Conservation (phyloP, 768 basidiomycete species). For the Naganishia friedmannii region DNA sequence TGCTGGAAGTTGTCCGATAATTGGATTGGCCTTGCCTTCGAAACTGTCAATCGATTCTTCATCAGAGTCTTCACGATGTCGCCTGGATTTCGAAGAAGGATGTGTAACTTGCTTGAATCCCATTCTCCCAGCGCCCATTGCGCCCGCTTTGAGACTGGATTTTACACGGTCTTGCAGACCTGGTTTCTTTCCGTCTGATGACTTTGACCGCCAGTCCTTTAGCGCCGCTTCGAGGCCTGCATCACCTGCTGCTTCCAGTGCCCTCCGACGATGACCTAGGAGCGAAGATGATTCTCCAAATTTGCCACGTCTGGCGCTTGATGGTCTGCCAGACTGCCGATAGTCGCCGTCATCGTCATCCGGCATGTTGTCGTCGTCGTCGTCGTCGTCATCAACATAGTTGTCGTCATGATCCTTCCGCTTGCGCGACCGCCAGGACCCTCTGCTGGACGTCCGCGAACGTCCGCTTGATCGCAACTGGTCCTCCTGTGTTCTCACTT, state of each 20-base stretch:
- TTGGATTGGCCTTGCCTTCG: neutral
- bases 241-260: neutral
- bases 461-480: too few species aligned
- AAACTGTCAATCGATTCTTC: neutral
- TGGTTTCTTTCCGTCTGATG: neutral
- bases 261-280: neutral
- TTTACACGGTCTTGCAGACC: constrained; percentile 4
- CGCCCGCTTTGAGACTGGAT: constrained; percentile 5
- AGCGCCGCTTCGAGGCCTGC: neutral
- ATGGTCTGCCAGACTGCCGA: neutral
- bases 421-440: neutral
- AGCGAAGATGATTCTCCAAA: neutral
- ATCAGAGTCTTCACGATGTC: neutral
- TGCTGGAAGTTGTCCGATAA: neutral
- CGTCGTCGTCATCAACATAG: too few species aligned
- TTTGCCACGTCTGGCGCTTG: neutral
- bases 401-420: neutral
- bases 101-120: neutral
- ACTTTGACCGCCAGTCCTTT: neutral
- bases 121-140: neutral
- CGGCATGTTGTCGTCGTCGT: neutral
- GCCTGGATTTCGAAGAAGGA: neutral
- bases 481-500: neutral
- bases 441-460: neutral
- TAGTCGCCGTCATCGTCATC: neutral